Percentiles rank a stretch among this genome's conserved stretches.
These are phyloP conservation scores for Cladosporium sp. DNA, from an alignment of 2,329 filamentous ascomycete genomes.

Conservation along the genomic window DNA sequence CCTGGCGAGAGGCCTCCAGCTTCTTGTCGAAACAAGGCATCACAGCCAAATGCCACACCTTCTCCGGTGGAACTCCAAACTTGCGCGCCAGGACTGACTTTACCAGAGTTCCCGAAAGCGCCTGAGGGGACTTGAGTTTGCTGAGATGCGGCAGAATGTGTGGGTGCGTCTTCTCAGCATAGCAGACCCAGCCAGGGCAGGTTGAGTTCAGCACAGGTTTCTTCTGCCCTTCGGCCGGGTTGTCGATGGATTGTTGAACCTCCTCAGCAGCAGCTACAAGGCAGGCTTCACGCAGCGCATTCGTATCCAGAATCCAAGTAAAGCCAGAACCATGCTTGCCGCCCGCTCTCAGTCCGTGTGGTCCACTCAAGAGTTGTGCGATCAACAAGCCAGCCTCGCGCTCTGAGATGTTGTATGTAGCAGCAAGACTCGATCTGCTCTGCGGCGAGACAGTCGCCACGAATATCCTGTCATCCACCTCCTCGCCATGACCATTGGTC, in stretches of 20 bases:
- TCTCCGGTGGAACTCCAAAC: constrained; percentile 66
- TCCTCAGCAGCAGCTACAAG: constrained; percentile 58
- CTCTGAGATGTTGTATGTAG: constrained; percentile 71
- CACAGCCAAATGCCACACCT: constrained; percentile 89
- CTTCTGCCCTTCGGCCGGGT: constrained; percentile 40
- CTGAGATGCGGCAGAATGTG: constrained; percentile 89
- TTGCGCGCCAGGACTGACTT: constrained; percentile 76
- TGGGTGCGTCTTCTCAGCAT: constrained; percentile 96
- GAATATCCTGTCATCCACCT: constrained; percentile 66
- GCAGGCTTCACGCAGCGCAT: constrained; percentile 72
- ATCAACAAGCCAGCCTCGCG: constrained; percentile 76
- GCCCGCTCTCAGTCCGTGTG: constrained; percentile 62
- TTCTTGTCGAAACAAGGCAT: constrained; percentile 99
- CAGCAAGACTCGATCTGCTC: constrained; percentile 80
- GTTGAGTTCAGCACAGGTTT: constrained; percentile 76
- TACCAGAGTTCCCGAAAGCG: constrained; percentile 79
- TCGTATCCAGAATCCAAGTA: constrained; percentile 86
- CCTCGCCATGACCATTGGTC: constrained; percentile 13
- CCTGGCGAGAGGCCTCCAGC: constrained; percentile 86
- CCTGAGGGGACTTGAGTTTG: constrained; percentile 87
- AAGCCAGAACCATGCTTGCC: constrained; percentile 73
- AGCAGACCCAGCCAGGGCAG: constrained; percentile 97
- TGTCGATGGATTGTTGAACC: constrained; percentile 34
- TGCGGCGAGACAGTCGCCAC: constrained; percentile 92
- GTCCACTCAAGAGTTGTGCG: constrained; percentile 68